Base-by-base conservation (phyloP, 1,284 basidiomycete species). In the Puccinia novopanici region DNA sequence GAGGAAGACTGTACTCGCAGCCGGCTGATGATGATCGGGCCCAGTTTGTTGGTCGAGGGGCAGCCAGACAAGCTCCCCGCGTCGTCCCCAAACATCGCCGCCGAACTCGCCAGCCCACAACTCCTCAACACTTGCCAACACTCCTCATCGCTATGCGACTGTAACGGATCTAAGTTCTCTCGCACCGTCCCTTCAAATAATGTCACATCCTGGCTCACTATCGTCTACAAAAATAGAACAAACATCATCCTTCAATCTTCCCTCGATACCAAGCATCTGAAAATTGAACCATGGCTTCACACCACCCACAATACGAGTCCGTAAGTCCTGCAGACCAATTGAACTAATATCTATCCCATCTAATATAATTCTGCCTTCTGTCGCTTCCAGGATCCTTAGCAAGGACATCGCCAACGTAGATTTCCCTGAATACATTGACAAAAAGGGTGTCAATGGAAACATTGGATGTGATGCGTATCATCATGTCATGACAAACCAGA, bases 311-410 rank as follows among this genome's bases (percentile, higher is more conserved):
- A 84, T 71, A 27, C 83, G 68, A 24, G 81, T 82, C 1, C 84
- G 80, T 19, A 84, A 78, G 34, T 83, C 82, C 37, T 84, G 80
- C n/a, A 84, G 65, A 0, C 76, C 81, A 9, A 84, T 74, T 22
- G 81, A 76, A 71, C 78, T 78, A 63, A 84, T 83, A 75, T 85
- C 83, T 37, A 85, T 81, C 13, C 83, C 84, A 61, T 85, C 84
- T 54, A 85, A 82, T 27, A 83, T 30, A 37, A 85, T 84, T 19
- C 81, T 65, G 19, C 84, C 84, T 1, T 73, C 81, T n/a, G 80
- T 76, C 8, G 83, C 75, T 57, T 82, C 83, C 15, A 82, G 77
- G 5, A 82, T 82, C 4, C 84, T 82, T 54, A 85, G 82, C 24
- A 85, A 81, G 40, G 82, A 82, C 6, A 82, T 81, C 0, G 82